phyloP scores from a whole-genome alignment of 2,329 filamentous ascomycete species.

The Penicillium palitans region DNA sequence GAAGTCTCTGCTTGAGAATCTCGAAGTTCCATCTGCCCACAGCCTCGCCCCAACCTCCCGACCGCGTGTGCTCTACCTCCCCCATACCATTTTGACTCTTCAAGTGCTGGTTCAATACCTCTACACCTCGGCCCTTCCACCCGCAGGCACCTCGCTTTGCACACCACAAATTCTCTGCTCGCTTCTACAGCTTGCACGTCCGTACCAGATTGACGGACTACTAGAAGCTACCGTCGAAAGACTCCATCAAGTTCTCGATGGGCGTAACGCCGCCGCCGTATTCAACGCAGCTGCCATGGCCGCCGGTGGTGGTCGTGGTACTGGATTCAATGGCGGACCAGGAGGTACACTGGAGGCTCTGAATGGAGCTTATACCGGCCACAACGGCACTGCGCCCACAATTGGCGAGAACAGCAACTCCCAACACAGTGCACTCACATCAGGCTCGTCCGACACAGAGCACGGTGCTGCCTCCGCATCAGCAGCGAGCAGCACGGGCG shows the following conservation, averaged over 20 bases:
- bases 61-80: constrained; percentile 85
- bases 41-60: constrained; percentile 61
- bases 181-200: constrained; percentile 85
- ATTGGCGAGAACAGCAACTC: constrained; percentile 25
- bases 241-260: constrained; percentile 84
- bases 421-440: constrained; percentile 34
- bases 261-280: constrained; percentile 89
- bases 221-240: constrained; percentile 91
- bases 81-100: constrained; percentile 85
- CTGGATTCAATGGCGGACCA: constrained; percentile 64
- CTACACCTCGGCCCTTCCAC: constrained; percentile 86
- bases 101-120: constrained; percentile 89
- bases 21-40: constrained; percentile 56
- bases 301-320: constrained; percentile 84
- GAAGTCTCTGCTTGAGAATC: constrained; percentile 41
- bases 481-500: constrained; percentile 29
- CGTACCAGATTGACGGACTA: constrained; percentile 89
- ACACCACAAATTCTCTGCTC: constrained; percentile 96
- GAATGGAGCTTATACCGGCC: constrained; percentile 37
- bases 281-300: constrained; percentile 99
- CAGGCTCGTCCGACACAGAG: constrained; percentile 44
- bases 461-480: constrained; percentile 33
- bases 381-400: constrained; percentile 24
- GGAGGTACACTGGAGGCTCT: constrained; percentile 45
- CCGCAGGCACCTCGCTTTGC: constrained; percentile 73